These are phyloP conservation scores for Glycine tomentella DNA, from an alignment of 306 rosid species.

Conservation along the genomic window DNA sequence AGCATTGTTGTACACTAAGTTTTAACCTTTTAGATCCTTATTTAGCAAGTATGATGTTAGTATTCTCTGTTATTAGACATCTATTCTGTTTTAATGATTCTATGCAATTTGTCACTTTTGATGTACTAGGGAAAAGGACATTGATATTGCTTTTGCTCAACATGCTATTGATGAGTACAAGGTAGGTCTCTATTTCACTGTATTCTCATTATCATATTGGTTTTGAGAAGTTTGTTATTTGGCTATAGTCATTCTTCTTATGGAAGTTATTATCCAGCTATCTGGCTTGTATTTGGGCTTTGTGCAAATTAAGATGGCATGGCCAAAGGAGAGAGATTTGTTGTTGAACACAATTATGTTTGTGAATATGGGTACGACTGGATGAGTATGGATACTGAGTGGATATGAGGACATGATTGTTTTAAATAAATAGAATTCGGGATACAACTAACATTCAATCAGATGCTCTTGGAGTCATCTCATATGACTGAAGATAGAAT, in stretches of 20 bases:
- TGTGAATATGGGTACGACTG: not conserved
- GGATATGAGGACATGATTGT: conserved; percentile 7
- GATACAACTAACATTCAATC: conserved; percentile 19
- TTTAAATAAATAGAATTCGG: not conserved
- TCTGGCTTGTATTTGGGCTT: conserved; percentile 23
- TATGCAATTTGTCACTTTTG: conserved; percentile 44
- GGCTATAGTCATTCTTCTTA: not conserved
- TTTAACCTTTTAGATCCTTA: conserved; percentile 35
- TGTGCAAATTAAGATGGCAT: conserved; percentile 26
- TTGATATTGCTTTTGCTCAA: conserved; percentile 91
- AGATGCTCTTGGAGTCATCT: conserved; percentile 17
- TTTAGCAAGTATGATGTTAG: not conserved
- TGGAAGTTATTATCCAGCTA: conserved; percentile 16
- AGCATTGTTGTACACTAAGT: not conserved
- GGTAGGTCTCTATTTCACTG: conserved; percentile 56
- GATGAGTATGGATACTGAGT: not conserved
- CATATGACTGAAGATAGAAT: not conserved
- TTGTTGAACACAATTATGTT: conserved; percentile 11
- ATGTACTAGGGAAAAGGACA: conserved; percentile 91
- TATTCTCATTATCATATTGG: conserved; percentile 3
- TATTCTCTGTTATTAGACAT: not conserved
- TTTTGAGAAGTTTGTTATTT: conserved; percentile 20
- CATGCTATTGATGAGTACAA: conserved; percentile 93
- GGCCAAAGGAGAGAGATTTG: conserved; percentile 19
- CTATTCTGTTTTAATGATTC: conserved; percentile 27